phyloP scores from a whole-genome alignment of 2,329 filamentous ascomycete genomes.

The Chaetomiaceae sp. region DNA sequence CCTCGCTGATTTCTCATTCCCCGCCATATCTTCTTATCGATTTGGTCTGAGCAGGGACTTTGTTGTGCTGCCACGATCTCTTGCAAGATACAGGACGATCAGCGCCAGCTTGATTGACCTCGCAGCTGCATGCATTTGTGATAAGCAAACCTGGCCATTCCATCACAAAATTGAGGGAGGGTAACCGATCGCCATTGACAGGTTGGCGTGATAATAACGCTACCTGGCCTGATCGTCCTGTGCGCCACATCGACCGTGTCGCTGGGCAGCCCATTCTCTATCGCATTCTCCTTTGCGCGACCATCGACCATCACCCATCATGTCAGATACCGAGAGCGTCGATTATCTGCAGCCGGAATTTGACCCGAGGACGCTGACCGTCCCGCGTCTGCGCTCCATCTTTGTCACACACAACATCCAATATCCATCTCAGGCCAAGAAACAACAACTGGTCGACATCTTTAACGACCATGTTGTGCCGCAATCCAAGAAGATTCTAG shows the following conservation, averaged over 20 bases:
- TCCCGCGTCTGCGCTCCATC: constrained; percentile 85
- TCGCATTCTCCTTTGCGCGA: not conserved
- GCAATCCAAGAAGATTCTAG: constrained; percentile 71
- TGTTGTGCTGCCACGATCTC: not conserved
- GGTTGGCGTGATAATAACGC: no score
- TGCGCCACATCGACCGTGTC: not conserved
- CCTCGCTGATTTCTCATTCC: no score
- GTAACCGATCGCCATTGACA: no score
- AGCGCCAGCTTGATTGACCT: not conserved
- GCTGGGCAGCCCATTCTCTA: not conserved
- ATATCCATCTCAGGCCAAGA: constrained; percentile 88
- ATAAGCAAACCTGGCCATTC: not conserved
- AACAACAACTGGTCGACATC: constrained; percentile 77
- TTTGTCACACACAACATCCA: constrained; percentile 82
- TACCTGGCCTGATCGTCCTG: not conserved
- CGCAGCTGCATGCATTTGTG: constrained; percentile 4
- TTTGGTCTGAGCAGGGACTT: not conserved
- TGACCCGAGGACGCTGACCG: constrained; percentile 75
- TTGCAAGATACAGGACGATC: constrained; percentile 2
- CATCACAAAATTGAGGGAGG: no score
- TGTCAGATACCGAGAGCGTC: constrained; percentile 62
- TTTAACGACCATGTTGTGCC: constrained; percentile 76
- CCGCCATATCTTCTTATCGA: constrained; percentile 5
- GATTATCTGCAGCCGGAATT: constrained; percentile 87
- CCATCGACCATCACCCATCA: constrained; percentile 30